Conservation (phyloP, 2,329 filamentous ascomycete genomes). For the Talaromyces pinophilus region DNA sequence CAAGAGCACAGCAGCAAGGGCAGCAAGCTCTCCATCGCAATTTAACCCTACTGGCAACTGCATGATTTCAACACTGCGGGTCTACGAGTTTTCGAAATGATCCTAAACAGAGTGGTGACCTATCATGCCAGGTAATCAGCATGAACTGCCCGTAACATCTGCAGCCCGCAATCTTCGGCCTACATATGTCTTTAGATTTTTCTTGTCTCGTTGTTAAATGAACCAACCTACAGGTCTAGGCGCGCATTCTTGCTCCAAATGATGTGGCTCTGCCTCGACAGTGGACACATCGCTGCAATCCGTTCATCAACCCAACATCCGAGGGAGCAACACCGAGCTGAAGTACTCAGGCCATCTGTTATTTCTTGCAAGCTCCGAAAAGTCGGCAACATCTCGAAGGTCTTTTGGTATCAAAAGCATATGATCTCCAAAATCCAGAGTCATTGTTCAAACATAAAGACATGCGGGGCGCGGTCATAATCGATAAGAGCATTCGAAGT, state of each 20-base stretch:
- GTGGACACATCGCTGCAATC: not conserved
- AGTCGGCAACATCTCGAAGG: not conserved
- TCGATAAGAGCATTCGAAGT: not conserved
- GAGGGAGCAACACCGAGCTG: not conserved
- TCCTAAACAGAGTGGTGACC: too few relatives aligned
- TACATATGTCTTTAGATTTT: not conserved
- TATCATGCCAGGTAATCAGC: too few relatives aligned
- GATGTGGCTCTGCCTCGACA: not conserved
- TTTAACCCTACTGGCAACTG: not conserved
- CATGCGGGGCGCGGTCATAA: not conserved
- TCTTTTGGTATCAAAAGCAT: not conserved
- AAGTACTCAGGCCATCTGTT: not conserved
- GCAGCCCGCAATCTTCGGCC: not conserved
- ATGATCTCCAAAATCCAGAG: not conserved
- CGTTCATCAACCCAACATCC: not conserved
- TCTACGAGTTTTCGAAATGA: too few relatives aligned
- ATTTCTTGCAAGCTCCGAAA: not conserved
- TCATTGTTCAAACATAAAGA: not conserved
- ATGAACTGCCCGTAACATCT: not conserved
- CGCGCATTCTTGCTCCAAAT: not conserved
- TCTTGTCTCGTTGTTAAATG: not conserved
- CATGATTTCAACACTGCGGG: not conserved
- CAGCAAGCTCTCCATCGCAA: not conserved
- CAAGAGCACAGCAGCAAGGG: constrained; percentile 3
- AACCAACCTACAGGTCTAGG: not conserved